Evolutionary conservation across 169 alveolate genomes (phyloP), one percentile per base, ranked within the genome.

Genomic region (Cryptosporidium canis): DNA sequence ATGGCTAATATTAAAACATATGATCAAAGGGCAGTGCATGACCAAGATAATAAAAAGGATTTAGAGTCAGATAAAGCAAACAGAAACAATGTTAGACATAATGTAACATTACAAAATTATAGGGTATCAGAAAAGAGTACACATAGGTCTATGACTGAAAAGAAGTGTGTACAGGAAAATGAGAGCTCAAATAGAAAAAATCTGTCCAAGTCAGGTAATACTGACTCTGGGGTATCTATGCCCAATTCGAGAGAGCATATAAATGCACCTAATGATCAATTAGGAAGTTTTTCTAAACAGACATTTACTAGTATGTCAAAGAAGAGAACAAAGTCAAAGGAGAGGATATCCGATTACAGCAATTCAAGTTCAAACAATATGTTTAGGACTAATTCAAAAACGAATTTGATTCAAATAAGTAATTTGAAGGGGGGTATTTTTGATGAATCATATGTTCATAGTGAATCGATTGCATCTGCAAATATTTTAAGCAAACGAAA

Each of bases 281-380:
- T 67, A 45, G 14, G 24, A 21, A 27, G 14, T 24, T 29, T 16
- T 47, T 8, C 66, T 24, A 41, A 41, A 7, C 63, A 63, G 14
- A 27, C 67, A 33, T 39, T 24, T 70, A 24, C 31, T 70, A 48
- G 55, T 29, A 7, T 70, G 21, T 70, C 84, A 31, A 70, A 70
- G 18, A 70, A 70, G 53, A 70, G 84, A 37, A 70, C 67, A 31
- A 70, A 70, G 14, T 70, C 84, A 16, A 70, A 55, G 31, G 84
- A 70, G 53, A 51, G 58, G 27, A 9, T 66, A n/a, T 9, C 2
- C 21, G 61, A 66, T 37, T 24, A 43, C 27, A 39, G 21, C 39
- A 43, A 43, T 66, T 39, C 53, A 21, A 45, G 12, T 24, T 41
- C 83, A 1, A 45, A 45, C 7, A 45, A 29, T n/a, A 18, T 67